These are phyloP conservation scores for Coemansia sp. DNA, from an alignment of 192 early-diverging fungal genomes.

Conservation along the genomic window DNA sequence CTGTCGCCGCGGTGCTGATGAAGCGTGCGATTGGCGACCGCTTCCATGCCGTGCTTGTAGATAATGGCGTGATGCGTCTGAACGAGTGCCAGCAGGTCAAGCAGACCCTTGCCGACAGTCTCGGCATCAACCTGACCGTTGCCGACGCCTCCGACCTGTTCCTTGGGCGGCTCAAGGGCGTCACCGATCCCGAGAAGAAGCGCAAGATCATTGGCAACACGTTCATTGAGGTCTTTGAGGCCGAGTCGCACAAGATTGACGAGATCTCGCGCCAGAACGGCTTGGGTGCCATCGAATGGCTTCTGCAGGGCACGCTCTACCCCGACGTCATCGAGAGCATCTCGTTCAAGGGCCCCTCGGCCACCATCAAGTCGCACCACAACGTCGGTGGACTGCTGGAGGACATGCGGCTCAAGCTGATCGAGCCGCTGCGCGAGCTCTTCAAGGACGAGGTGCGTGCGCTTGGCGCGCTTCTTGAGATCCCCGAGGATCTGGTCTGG, in stretches of 20 bases:
- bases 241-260: slow-evolving; percentile 88
- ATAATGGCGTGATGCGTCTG: slow-evolving; percentile 98
- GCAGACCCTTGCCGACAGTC: slow-evolving; percentile 79
- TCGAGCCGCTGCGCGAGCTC: slow-evolving; percentile 96
- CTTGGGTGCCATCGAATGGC: slow-evolving; percentile 83
- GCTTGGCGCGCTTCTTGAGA: slow-evolving; percentile 85
- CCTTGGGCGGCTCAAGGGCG: slow-evolving; percentile 81
- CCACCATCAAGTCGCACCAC: slow-evolving; percentile 99
- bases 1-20: slow-evolving; percentile 96
- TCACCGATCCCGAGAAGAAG: slow-evolving; percentile 95
- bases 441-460: slow-evolving; percentile 99
- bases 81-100: slow-evolving; percentile 90
- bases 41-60: slow-evolving; percentile 97
- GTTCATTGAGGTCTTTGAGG: slow-evolving; percentile 97
- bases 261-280: slow-evolving; percentile 68
- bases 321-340: slow-evolving; percentile 99
- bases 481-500: slow-evolving; percentile 96
- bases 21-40: slow-evolving; percentile 96
- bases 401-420: slow-evolving; percentile 97
- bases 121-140: slow-evolving; percentile 95
- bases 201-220: slow-evolving; percentile 99
- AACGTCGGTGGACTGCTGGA: slow-evolving; percentile 97
- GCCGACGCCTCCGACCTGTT: slow-evolving; percentile 86
- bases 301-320: slow-evolving; percentile 97
- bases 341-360: slow-evolving; percentile 98